A percentile compares a stretch with the other conserved stretches of the same genome.
These are phyloP conservation scores for Puccinellia tenuiflora DNA, from an alignment of 176 grass and related monocot genomes.

Conservation along the genomic window DNA sequence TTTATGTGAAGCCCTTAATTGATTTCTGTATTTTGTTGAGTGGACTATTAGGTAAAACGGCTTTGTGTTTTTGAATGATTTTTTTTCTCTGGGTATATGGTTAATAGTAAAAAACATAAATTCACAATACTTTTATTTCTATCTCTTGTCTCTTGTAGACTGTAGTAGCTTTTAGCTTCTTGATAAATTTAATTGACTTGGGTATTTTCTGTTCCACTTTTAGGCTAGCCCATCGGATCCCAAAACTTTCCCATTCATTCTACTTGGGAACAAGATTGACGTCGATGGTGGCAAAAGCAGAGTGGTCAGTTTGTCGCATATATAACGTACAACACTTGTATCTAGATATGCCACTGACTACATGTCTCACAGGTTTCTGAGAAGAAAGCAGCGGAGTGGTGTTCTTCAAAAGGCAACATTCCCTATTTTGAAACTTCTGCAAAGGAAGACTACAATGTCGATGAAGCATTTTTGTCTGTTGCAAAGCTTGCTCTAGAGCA, in stretches of 20 bases:
- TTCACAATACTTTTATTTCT: not conserved
- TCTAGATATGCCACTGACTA: not conserved
- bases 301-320: slow-evolving; percentile 57
- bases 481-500: slow-evolving; percentile 91
- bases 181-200: slow-evolving; percentile 24
- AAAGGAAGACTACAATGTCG: slow-evolving; percentile 92
- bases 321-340: slow-evolving; percentile 13
- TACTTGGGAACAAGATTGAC: slow-evolving; percentile 97
- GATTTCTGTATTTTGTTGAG: slow-evolving; percentile 1
- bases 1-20: not conserved
- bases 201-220: slow-evolving; percentile 14
- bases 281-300: slow-evolving; percentile 98
- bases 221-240: slow-evolving; percentile 93
- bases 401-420: slow-evolving; percentile 81
- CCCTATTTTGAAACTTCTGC: slow-evolving; percentile 98
- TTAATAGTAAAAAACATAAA: not conserved
- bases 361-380: slow-evolving; percentile 67
- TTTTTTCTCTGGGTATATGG: not conserved
- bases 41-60: slow-evolving; percentile 7
- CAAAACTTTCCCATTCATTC: slow-evolving; percentile 91
- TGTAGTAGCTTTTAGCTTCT: not conserved
- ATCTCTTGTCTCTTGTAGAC: too few relatives aligned
- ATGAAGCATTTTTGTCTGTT: slow-evolving; percentile 73
- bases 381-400: slow-evolving; percentile 96
- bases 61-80: not conserved